Evolutionary conservation across 78 protist species (phyloP).

Genomic region (Parvularia atlantis): DNA sequence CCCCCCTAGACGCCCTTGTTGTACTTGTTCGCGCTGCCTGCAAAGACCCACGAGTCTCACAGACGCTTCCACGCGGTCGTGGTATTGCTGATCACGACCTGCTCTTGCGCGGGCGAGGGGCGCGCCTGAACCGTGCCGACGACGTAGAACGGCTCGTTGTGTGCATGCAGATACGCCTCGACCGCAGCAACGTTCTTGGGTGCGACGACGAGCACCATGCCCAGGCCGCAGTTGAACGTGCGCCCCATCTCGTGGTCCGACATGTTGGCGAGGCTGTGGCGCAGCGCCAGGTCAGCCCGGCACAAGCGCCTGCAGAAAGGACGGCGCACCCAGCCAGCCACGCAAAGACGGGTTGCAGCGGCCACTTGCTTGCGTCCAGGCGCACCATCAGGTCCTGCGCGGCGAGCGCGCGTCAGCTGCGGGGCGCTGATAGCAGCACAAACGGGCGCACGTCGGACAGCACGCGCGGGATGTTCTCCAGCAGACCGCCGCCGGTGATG

Average conservation of each 20-base stretch:
- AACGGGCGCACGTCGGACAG: slow-evolving; percentile 42
- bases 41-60: too few relatives aligned
- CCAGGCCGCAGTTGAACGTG: slow-evolving; percentile 75
- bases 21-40: too few relatives aligned
- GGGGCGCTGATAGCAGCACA: too few relatives aligned
- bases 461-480: slow-evolving; percentile 70
- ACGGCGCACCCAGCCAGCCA: slow-evolving; percentile 43
- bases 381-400: too few relatives aligned
- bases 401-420: too few relatives aligned
- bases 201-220: slow-evolving; percentile 57
- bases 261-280: slow-evolving; percentile 35
- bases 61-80: too few relatives aligned
- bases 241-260: slow-evolving; percentile 22
- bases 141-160: slow-evolving; percentile 30
- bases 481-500: slow-evolving; percentile 80
- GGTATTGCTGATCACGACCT: too few relatives aligned
- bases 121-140: slow-evolving; percentile 33
- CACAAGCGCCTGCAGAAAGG: too few relatives aligned
- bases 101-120: too few relatives aligned
- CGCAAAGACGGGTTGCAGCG: slow-evolving; percentile 51
- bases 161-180: too few relatives aligned
- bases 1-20: too few relatives aligned
- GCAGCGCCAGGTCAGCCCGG: slow-evolving; percentile 25
- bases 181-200: slow-evolving; percentile 17
- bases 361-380: slow-evolving; percentile 29